Evolutionary conservation across 2,329 filamentous ascomycete genomes (phyloP).

Genomic region (Trichophyton schoenleinii): DNA sequence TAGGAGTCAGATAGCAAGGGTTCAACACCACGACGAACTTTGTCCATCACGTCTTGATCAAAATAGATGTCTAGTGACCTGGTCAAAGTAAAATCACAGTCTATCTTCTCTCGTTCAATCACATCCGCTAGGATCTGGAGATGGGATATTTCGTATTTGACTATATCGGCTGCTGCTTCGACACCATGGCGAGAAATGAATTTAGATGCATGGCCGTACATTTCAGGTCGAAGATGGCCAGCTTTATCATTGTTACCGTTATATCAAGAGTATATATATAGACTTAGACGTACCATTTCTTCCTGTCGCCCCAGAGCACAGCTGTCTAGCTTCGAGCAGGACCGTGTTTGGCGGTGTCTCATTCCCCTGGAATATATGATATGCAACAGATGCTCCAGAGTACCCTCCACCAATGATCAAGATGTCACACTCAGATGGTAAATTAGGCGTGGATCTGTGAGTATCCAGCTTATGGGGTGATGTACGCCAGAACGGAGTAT

Average conservation of each 20-base stretch:
- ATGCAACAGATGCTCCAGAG: conserved; percentile 34
- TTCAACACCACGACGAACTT: conserved; percentile 20
- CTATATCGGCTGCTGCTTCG: conserved; percentile 27
- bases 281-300: conserved; percentile 26
- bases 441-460: conserved; percentile 26
- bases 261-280: too few relatives aligned
- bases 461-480: conserved; percentile 30
- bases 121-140: conserved; percentile 29
- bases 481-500: conserved; percentile 31
- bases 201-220: conserved; percentile 27
- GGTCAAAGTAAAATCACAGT: conserved; percentile 33
- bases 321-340: conserved; percentile 30
- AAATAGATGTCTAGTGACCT: conserved; percentile 30
- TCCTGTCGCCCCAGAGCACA: conserved; percentile 35
- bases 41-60: conserved; percentile 21
- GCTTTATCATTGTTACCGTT: conserved; percentile 13
- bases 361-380: conserved; percentile 28
- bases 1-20: conserved; percentile 18
- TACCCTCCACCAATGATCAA: conserved; percentile 39
- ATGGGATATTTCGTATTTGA: conserved; percentile 31
- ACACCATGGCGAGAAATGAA: conserved; percentile 23
- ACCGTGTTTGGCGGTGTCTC: conserved; percentile 21
- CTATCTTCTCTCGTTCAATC: conserved; percentile 30
- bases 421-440: conserved; percentile 34
- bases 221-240: conserved; percentile 33